phyloP scores from a whole-genome alignment of 2,329 filamentous ascomycete genomes.

The Diaporthe sp. region DNA sequence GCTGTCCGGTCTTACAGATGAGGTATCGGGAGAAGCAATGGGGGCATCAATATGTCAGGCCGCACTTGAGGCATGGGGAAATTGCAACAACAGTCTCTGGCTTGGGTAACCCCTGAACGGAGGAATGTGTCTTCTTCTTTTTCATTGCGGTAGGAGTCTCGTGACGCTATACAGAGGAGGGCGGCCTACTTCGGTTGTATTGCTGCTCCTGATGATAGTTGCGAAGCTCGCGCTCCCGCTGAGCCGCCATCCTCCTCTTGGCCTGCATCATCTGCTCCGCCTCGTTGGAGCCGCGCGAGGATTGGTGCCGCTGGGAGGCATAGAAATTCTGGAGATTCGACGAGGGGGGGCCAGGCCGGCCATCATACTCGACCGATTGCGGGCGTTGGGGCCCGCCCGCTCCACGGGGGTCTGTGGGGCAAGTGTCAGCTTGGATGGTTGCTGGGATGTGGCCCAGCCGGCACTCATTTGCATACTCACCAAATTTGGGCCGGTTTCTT shows the following conservation, averaged over 20 bases:
- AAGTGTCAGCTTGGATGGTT: conserved; percentile 35
- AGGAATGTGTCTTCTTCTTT: conserved; percentile 48
- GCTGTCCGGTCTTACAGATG: conserved; percentile 39
- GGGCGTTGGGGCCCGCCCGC: conserved; percentile 34
- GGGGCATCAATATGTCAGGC: conserved; percentile 31
- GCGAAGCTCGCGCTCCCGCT: conserved; percentile 97
- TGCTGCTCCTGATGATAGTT: conserved; percentile 99
- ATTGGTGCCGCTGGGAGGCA: conserved; percentile 90
- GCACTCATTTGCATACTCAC: conserved; percentile 56
- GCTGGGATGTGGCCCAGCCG: conserved; percentile 41
- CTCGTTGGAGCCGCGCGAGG: conserved; percentile 84
- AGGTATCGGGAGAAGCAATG: conserved; percentile 38
- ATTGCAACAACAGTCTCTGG: conserved; percentile 28
- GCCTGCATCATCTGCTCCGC: conserved; percentile 99
- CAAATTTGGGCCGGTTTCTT: conserved; percentile 67
- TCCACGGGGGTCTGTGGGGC: conserved; percentile 25
- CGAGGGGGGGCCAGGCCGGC: conserved; percentile 68
- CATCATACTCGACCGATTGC: conserved; percentile 41
- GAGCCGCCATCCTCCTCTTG: conserved; percentile 98
- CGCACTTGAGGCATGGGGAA: conserved; percentile 35
- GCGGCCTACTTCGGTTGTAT: conserved; percentile 98
- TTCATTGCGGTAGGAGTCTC: conserved; percentile 53
- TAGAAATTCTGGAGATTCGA: conserved; percentile 94
- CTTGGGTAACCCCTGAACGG: conserved; percentile 41
- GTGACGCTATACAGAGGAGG: conserved; percentile 77